Conservation (phyloP, 2,329 filamentous ascomycete genomes). For the Talaromyces marneffei region DNA sequence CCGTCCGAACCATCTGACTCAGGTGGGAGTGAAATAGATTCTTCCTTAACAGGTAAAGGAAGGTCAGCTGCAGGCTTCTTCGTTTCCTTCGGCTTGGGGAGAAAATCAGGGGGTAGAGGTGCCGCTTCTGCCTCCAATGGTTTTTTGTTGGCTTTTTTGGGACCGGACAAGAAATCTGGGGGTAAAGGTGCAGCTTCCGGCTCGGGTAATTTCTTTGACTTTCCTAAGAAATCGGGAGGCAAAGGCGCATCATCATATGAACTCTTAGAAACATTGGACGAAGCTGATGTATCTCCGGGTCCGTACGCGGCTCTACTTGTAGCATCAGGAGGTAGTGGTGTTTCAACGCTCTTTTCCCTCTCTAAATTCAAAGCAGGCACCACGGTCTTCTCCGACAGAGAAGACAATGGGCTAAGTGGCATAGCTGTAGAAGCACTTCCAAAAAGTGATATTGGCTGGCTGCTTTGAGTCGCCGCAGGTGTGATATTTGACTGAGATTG, state of each 20-base stretch:
- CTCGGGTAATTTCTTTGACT: neutral
- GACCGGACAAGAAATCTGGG: conserved; percentile 17
- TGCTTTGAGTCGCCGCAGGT: conserved; percentile 24
- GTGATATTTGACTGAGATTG: conserved; percentile 23
- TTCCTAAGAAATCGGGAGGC: conserved; percentile 24
- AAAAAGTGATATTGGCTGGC: conserved; percentile 27
- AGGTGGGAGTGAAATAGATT: conserved; percentile 28
- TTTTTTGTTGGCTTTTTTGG: conserved; percentile 16
- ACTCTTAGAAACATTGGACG: conserved; percentile 38
- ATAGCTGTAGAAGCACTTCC: conserved; percentile 24
- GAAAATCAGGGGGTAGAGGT: conserved; percentile 23
- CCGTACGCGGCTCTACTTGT: conserved; percentile 43
- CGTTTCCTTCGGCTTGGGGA: conserved; percentile 15
- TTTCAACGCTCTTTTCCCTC: conserved; percentile 27
- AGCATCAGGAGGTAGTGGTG: conserved; percentile 43
- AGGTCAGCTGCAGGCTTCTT: conserved; percentile 16
- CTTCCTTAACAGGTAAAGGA: conserved; percentile 23
- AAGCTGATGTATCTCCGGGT: conserved; percentile 45
- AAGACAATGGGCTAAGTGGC: conserved; percentile 26
- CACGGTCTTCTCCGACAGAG: conserved; percentile 30
- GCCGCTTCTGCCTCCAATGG: conserved; percentile 17
- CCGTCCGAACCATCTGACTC: conserved; percentile 33
- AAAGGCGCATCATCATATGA: conserved; percentile 38
- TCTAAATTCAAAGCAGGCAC: conserved; percentile 28
- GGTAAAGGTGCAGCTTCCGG: conserved; percentile 18